Percentiles rank a stretch among this genome's conserved stretches.
Evolutionary conservation across 2,329 filamentous ascomycete species (phyloP).

Genomic region (Verruconis gallopava): DNA sequence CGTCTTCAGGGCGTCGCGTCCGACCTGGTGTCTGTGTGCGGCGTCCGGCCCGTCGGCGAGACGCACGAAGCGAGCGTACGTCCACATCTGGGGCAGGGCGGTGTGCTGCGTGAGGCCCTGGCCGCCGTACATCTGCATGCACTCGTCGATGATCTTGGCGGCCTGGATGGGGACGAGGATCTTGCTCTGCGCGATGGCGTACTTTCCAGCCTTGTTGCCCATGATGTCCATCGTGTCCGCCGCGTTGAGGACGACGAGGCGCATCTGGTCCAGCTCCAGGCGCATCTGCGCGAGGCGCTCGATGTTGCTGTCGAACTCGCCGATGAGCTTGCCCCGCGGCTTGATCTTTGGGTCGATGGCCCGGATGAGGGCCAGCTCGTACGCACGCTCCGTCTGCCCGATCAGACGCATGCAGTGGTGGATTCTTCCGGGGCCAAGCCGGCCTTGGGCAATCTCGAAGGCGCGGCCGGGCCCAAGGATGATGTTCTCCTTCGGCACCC

Average conservation of each 20-base stretch:
- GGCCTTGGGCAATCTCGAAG: conserved; percentile 31
- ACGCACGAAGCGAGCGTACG: conserved; percentile 29
- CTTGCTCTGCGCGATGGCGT: conserved; percentile 31
- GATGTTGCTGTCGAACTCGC: conserved; percentile 29
- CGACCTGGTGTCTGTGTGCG: conserved; percentile 30
- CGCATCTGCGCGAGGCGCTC: conserved; percentile 30
- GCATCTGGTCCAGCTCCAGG: conserved; percentile 28
- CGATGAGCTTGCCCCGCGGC: conserved; percentile 27
- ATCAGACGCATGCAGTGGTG: conserved; percentile 32
- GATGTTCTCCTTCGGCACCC: conserved; percentile 28
- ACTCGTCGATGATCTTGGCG: conserved; percentile 29
- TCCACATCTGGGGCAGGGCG: conserved; percentile 30
- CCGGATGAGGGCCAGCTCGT: conserved; percentile 27
- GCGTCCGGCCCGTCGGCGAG: conserved; percentile 31
- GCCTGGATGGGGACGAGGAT: conserved; percentile 29
- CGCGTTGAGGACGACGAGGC: conserved; percentile 29
- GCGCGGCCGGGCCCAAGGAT: conserved; percentile 29
- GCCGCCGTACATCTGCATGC: conserved; percentile 31
- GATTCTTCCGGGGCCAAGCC: conserved; percentile 29
- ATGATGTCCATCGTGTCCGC: conserved; percentile 30
- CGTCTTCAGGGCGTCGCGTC: conserved; percentile 29
- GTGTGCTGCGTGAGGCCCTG: conserved; percentile 31
- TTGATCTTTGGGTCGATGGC: conserved; percentile 26
- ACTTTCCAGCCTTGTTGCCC: conserved; percentile 28
- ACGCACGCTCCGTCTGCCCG: conserved; percentile 31